A percentile compares a stretch with the other conserved stretches of the same genome.
Evolutionary conservation across 306 rosid genomes (phyloP).

Genomic region (Castanea sativa): DNA sequence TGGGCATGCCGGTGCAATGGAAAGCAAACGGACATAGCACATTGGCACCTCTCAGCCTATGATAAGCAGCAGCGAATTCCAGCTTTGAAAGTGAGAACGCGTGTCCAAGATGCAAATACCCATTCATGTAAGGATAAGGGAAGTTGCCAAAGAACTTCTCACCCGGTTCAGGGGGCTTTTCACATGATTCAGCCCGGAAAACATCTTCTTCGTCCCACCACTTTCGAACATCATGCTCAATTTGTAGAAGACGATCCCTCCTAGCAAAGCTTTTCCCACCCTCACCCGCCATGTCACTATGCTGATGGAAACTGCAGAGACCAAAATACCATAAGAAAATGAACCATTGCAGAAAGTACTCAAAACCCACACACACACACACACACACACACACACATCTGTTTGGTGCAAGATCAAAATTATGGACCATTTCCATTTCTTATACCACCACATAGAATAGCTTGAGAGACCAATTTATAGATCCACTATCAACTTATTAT

Average conservation of each 20-base stretch:
- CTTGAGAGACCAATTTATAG: too few species aligned
- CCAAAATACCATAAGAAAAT: background rate
- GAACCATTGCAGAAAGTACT: background rate
- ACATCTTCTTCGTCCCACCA: conserved; percentile 86
- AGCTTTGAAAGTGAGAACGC: conserved; percentile 77
- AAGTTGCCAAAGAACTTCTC: conserved; percentile 90
- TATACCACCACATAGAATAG: too few species aligned
- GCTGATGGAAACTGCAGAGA: conserved; percentile 43
- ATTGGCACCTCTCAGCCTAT: conserved; percentile 78
- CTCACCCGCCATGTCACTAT: conserved; percentile 63
- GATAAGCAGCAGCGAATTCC: conserved; percentile 87
- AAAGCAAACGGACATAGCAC: conserved; percentile 85
- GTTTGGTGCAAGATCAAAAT: background rate
- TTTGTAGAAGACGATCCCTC: conserved; percentile 71
- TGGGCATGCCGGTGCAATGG: conserved; percentile 99
- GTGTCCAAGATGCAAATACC: conserved; percentile 80
- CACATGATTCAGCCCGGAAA: conserved; percentile 72
- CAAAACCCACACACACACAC: background rate
- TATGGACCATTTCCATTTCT: too few species aligned
- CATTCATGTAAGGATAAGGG: conserved; percentile 94
- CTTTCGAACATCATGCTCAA: conserved; percentile 56
- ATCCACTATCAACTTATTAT: too few species aligned
- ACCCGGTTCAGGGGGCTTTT: conserved; percentile 52
- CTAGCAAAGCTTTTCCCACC: conserved; percentile 72
- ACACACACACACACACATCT: background rate